A percentile compares a stretch with the other conserved stretches of the same genome.
phyloP scores from a whole-genome alignment of 2,329 filamentous ascomycete genomes.

The Pestalotiopsis sp. region DNA sequence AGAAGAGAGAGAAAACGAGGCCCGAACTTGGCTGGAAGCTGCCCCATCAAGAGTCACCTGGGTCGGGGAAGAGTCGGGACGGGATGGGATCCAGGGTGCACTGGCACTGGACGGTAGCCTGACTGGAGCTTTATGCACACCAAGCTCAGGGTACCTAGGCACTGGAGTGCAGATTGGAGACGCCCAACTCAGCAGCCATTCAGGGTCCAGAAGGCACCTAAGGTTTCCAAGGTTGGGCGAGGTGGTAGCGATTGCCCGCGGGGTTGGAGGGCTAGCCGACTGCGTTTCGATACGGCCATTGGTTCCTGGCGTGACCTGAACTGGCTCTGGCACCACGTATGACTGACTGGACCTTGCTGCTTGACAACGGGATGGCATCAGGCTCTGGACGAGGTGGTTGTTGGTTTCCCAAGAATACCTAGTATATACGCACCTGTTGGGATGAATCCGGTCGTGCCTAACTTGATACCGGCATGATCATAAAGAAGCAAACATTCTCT shows the following conservation, averaged over 20 bases:
- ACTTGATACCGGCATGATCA: not conserved
- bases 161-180: not conserved
- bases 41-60: not conserved
- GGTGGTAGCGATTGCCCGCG: not conserved
- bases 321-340: not conserved
- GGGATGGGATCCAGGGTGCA: not conserved
- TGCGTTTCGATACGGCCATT: not conserved
- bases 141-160: not conserved
- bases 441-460: too few relatives aligned
- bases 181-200: not conserved
- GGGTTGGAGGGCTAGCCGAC: not conserved
- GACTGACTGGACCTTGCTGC: not conserved
- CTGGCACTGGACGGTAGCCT: not conserved
- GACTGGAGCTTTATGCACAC: not conserved
- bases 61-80: conserved; percentile 1
- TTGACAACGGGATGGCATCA: not conserved
- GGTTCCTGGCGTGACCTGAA: not conserved
- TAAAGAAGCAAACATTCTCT: not conserved
- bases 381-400: too few relatives aligned
- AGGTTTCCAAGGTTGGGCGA: not conserved
- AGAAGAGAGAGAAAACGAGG: not conserved
- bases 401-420: too few relatives aligned
- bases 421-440: too few relatives aligned
- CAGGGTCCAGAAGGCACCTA: not conserved
- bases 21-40: not conserved